These are phyloP conservation scores for Vanderwaltozyma tropicalis DNA, from an alignment of 805 yeast genomes.

Conservation along the genomic window DNA sequence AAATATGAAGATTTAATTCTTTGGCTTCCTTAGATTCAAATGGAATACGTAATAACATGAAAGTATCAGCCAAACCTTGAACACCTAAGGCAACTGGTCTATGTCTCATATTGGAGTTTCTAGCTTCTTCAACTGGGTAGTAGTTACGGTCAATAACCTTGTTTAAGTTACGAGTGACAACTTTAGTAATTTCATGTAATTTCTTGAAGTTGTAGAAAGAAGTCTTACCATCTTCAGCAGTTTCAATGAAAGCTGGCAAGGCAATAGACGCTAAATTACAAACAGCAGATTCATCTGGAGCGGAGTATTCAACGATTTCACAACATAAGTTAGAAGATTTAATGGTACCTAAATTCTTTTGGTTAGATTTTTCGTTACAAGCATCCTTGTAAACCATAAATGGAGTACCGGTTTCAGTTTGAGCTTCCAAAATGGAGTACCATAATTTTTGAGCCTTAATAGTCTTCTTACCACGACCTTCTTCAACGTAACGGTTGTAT, in stretches of 20 bases:
- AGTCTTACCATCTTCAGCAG: slow-evolving; percentile 34
- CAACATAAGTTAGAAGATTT: slow-evolving; percentile 91
- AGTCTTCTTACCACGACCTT: slow-evolving; percentile 52
- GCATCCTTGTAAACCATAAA: slow-evolving; percentile 91
- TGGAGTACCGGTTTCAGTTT: slow-evolving; percentile 94
- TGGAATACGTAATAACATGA: slow-evolving; percentile 69
- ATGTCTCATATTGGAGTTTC: slow-evolving; percentile 64
- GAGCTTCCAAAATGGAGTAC: slow-evolving; percentile 82
- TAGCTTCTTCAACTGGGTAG: slow-evolving; percentile 77
- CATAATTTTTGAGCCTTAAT: slow-evolving; percentile 84
- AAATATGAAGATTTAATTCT: slow-evolving; percentile 68
- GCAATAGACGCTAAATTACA: slow-evolving; percentile 92
- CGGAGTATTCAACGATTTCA: slow-evolving; percentile 86
- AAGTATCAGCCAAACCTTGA: slow-evolving; percentile 92
- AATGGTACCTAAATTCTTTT: slow-evolving; percentile 83
- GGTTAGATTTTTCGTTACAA: slow-evolving; percentile 79
- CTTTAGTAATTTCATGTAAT: slow-evolving; percentile 69
- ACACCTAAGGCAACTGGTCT: slow-evolving; percentile 96
- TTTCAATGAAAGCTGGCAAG: slow-evolving; percentile 63
- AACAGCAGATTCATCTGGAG: slow-evolving; percentile 89
- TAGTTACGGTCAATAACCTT: slow-evolving; percentile 72
- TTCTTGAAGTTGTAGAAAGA: slow-evolving; percentile 58
- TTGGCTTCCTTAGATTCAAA: slow-evolving; percentile 78
- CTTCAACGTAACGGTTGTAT: slow-evolving; percentile 62
- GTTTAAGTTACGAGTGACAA: slow-evolving; percentile 69